Evolutionary conservation across 352 stramenopile genomes (phyloP).

Genomic region (Nothophytophthora sp.): DNA sequence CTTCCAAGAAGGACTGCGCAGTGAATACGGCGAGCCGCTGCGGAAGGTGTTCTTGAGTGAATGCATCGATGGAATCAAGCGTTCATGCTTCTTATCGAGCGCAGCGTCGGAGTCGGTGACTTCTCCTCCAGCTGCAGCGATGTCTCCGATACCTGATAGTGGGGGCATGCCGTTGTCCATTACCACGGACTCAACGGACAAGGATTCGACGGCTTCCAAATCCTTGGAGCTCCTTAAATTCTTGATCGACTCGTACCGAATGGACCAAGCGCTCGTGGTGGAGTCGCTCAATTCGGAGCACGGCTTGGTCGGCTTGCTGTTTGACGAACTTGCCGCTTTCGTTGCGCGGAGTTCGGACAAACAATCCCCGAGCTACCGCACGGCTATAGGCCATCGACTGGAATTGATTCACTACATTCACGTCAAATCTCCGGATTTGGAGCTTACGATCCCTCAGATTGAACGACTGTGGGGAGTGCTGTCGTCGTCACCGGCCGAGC

Average conservation of each 20-base stretch:
- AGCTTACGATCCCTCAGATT: slow-evolving; percentile 77
- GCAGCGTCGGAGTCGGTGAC: slow-evolving; percentile 12
- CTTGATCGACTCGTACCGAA: slow-evolving; percentile 83
- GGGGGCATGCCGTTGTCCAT: slow-evolving; percentile 12
- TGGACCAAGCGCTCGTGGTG: slow-evolving; percentile 65
- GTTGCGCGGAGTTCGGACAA: slow-evolving; percentile 59
- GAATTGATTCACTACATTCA: slow-evolving; percentile 89
- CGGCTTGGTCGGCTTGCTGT: slow-evolving; percentile 70
- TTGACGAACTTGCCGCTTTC: slow-evolving; percentile 86
- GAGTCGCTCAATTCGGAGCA: slow-evolving; percentile 78
- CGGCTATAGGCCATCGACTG: slow-evolving; percentile 77
- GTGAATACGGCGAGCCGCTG: slow-evolving; percentile 64
- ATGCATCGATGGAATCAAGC: slow-evolving; percentile 80
- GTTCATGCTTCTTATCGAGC: slow-evolving; percentile 50
- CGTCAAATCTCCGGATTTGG: slow-evolving; percentile 74
- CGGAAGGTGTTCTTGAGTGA: slow-evolving; percentile 73
- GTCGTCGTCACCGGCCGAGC: slow-evolving; percentile 70
- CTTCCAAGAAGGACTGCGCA: slow-evolving; percentile 80
- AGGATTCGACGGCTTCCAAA: slow-evolving; percentile 57
- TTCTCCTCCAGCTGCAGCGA: slow-evolving; percentile 16
- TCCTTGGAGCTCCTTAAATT: slow-evolving; percentile 86
- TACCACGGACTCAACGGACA: slow-evolving; percentile 25
- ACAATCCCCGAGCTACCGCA: slow-evolving; percentile 54
- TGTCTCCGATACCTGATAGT: slow-evolving; percentile 11
- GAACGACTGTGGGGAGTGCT: slow-evolving; percentile 75